These are phyloP conservation scores for Ophiostoma triangulosporum DNA, from an alignment of 2,329 filamentous ascomycete genomes.

Conservation along the genomic window DNA sequence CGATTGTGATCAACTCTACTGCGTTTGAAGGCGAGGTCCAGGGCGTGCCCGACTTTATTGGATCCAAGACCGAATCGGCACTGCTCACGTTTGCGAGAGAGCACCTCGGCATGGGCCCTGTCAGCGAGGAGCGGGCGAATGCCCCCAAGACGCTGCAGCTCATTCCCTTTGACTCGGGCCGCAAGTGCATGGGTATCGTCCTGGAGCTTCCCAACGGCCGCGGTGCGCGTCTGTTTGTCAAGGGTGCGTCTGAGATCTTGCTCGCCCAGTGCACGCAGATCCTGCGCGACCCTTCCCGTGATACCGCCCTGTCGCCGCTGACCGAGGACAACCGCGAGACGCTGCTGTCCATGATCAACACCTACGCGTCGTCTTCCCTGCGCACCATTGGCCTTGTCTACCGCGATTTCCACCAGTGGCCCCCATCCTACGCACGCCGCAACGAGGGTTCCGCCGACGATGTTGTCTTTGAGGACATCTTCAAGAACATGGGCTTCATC, in stretches of 20 bases:
- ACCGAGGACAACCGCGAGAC: slow-evolving; percentile 39
- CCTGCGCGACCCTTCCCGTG: slow-evolving; percentile 34
- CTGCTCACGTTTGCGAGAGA: slow-evolving; percentile 56
- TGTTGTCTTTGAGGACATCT: slow-evolving; percentile 52
- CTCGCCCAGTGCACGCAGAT: slow-evolving; percentile 40
- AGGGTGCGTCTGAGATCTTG: slow-evolving; percentile 54
- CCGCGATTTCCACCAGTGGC: slow-evolving; percentile 76
- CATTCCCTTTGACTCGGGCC: slow-evolving; percentile 61
- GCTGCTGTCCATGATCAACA: slow-evolving; percentile 55
- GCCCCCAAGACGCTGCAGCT: slow-evolving; percentile 43
- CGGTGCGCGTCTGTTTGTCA: slow-evolving; percentile 42
- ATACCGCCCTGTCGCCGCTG: slow-evolving; percentile 29
- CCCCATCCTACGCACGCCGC: slow-evolving; percentile 48
- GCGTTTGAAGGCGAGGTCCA: slow-evolving; percentile 65
- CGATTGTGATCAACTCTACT: slow-evolving; percentile 54
- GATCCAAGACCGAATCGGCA: slow-evolving; percentile 67
- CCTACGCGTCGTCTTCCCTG: slow-evolving; percentile 66
- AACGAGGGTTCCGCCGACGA: slow-evolving; percentile 43
- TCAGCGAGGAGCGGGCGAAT: slow-evolving; percentile 46
- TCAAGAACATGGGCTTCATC: slow-evolving; percentile 53
- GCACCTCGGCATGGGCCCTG: slow-evolving; percentile 51
- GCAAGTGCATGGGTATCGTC: slow-evolving; percentile 58
- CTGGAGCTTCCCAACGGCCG: slow-evolving; percentile 36
- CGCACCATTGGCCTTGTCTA: slow-evolving; percentile 76
- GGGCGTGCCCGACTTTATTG: slow-evolving; percentile 52